Percentiles rank a stretch among this genome's conserved stretches.
phyloP scores from a whole-genome alignment of 371 early-diverging fungal species.

The Rhizopus microsporus region DNA sequence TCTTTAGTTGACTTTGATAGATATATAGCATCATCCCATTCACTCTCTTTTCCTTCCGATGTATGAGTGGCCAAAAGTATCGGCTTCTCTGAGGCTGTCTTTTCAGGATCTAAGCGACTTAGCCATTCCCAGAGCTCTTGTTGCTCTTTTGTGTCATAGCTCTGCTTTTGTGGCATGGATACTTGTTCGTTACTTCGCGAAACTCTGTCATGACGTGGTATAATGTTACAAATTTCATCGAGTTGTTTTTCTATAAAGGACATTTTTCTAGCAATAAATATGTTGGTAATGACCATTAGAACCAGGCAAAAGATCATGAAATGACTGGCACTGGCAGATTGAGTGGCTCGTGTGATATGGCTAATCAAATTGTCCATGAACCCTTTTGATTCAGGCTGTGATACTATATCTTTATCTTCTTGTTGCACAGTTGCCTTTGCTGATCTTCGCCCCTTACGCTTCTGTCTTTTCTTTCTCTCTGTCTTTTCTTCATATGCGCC shows the following conservation, averaged over 20 bases:
- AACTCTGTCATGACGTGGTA: neutral
- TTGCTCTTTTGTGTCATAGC: constrained; percentile 19
- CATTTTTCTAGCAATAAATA: constrained; percentile 41
- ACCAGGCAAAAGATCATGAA: constrained; percentile 31
- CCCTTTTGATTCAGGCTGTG: constrained; percentile 5
- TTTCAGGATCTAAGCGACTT: constrained; percentile 21
- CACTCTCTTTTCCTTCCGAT: constrained; percentile 11
- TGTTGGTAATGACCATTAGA: constrained; percentile 32
- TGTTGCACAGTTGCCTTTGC: neutral
- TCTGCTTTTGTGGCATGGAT: neutral
- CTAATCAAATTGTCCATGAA: constrained; percentile 13
- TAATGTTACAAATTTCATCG: neutral
- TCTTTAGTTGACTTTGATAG: constrained; percentile 17
- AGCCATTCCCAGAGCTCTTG: constrained; percentile 21
- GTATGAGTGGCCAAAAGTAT: neutral
- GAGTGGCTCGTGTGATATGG: constrained; percentile 5
- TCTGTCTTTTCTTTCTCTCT: constrained; percentile 7
- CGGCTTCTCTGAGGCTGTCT: constrained; percentile 9
- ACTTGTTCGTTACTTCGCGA: neutral
- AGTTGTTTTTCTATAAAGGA: constrained; percentile 31
- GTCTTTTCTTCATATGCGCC: constrained; percentile 1
- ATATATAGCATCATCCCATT: constrained; percentile 13
- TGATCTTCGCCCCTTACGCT: constrained; percentile 5
- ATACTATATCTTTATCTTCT: neutral
- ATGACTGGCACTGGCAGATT: constrained; percentile 24